Conservation (phyloP, 306 rosid species). For the Luffa aegyptiaca region DNA sequence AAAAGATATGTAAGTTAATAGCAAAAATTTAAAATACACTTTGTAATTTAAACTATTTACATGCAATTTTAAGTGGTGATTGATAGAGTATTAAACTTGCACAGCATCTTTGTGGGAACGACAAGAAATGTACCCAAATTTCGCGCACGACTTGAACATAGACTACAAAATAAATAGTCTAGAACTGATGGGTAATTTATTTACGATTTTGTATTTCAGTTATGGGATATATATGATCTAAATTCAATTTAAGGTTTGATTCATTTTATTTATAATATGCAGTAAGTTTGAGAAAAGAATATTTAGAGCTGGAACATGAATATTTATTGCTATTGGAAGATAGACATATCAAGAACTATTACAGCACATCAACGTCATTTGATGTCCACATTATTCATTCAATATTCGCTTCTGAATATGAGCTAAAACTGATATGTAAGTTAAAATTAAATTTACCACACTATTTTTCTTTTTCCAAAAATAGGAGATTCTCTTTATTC, state of each 20-base stretch:
- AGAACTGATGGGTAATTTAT: neutral
- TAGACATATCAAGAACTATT: no score
- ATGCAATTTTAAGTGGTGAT: no score
- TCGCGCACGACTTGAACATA: neutral
- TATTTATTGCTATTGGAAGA: neutral
- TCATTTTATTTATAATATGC: neutral
- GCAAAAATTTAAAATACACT: no score
- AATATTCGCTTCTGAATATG: no score
- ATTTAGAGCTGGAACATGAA: neutral
- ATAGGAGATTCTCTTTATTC: no score
- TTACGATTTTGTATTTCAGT: neutral
- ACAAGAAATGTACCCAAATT: neutral
- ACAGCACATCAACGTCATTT: no score
- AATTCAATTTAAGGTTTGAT: neutral
- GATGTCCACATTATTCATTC: no score
- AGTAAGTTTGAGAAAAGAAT: neutral
- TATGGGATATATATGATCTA: neutral
- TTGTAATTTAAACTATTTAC: no score
- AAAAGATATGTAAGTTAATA: neutral
- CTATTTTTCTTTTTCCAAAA: no score
- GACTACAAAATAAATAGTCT: neutral
- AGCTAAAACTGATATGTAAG: no score
- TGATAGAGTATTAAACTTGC: no score
- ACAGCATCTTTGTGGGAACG: neutral
- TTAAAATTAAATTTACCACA: no score